Evolutionary conservation across 2,329 filamentous ascomycete species (phyloP).

Genomic region (Colletotrichum euphorbiae): DNA sequence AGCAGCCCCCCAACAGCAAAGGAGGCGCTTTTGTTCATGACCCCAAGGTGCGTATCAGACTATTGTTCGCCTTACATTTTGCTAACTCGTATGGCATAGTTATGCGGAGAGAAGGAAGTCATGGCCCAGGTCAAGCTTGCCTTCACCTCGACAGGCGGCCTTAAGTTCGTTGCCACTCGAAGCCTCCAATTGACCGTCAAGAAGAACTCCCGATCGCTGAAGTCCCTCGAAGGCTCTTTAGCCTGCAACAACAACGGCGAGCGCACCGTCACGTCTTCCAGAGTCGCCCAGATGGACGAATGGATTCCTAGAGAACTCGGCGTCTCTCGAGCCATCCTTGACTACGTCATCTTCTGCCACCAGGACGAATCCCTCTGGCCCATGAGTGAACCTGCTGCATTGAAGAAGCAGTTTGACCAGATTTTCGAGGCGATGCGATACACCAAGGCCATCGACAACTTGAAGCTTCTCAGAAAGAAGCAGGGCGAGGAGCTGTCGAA

Average conservation of each 20-base stretch:
- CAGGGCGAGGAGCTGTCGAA: conserved; percentile 80
- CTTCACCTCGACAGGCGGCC: conserved; percentile 82
- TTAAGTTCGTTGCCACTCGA: conserved; percentile 84
- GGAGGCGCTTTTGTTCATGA: conserved; percentile 96
- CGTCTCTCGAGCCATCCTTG: conserved; percentile 89
- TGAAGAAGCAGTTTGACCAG: conserved; percentile 97
- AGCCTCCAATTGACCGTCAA: conserved; percentile 89
- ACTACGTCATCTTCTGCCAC: conserved; percentile 98
- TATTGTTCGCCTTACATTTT: not conserved
- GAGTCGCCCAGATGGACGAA: conserved; percentile 83
- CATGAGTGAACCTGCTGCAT: conserved; percentile 83
- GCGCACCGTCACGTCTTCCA: conserved; percentile 80
- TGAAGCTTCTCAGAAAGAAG: conserved; percentile 87
- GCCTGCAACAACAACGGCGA: conserved; percentile 84
- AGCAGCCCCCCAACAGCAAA: conserved; percentile 90
- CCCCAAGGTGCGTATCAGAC: conserved; percentile 72
- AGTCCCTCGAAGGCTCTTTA: conserved; percentile 86
- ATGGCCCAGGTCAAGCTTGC: conserved; percentile 91
- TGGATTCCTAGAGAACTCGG: conserved; percentile 89
- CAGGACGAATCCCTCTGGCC: conserved; percentile 99
- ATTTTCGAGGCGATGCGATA: conserved; percentile 98
- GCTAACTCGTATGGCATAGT: conserved; percentile 51
- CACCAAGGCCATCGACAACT: conserved; percentile 95
- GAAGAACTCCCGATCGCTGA: conserved; percentile 79
- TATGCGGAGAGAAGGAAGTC: conserved; percentile 88